Conservation (phyloP, 2,329 filamentous ascomycete species). For the Ceratocystis smalleyi region DNA sequence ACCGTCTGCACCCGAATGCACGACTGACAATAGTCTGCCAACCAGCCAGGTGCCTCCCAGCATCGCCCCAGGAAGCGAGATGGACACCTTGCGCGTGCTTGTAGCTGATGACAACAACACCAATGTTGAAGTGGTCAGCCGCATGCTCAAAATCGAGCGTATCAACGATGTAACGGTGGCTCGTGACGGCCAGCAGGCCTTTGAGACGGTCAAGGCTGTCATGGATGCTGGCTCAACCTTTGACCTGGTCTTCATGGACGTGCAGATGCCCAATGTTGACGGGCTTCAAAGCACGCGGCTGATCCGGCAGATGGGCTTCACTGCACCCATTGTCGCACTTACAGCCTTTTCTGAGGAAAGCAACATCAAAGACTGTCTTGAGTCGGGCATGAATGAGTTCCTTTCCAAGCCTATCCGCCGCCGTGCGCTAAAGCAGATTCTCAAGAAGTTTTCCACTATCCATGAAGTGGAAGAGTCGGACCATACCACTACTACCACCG, state of each 20-base stretch:
- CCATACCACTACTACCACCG: background rate
- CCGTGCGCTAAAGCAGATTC: conserved; percentile 71
- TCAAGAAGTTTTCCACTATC: conserved; percentile 72
- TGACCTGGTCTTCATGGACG: conserved; percentile 90
- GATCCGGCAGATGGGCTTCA: conserved; percentile 75
- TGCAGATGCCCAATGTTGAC: conserved; percentile 88
- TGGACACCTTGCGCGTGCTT: conserved; percentile 57
- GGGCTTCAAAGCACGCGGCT: conserved; percentile 72
- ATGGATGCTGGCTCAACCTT: conserved; percentile 61
- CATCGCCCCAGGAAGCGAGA: conserved; percentile 40
- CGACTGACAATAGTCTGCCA: conserved; percentile 13
- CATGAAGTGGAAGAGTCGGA: conserved; percentile 36
- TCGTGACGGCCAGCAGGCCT: conserved; percentile 73
- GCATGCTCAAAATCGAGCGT: conserved; percentile 58
- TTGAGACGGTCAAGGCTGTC: conserved; percentile 66
- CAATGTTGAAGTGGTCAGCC: conserved; percentile 43
- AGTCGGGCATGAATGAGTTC: conserved; percentile 87
- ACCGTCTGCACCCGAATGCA: conserved; percentile 21
- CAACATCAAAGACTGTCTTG: conserved; percentile 73
- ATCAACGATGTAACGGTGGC: conserved; percentile 82
- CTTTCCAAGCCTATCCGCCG: conserved; percentile 60
- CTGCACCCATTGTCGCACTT: conserved; percentile 73
- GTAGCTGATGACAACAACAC: conserved; percentile 59
- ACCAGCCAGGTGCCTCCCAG: conserved; percentile 24
- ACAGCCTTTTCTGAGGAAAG: conserved; percentile 84